phyloP scores from a whole-genome alignment of 2,329 filamentous ascomycete genomes.

The Stachybotrys chartarum region DNA sequence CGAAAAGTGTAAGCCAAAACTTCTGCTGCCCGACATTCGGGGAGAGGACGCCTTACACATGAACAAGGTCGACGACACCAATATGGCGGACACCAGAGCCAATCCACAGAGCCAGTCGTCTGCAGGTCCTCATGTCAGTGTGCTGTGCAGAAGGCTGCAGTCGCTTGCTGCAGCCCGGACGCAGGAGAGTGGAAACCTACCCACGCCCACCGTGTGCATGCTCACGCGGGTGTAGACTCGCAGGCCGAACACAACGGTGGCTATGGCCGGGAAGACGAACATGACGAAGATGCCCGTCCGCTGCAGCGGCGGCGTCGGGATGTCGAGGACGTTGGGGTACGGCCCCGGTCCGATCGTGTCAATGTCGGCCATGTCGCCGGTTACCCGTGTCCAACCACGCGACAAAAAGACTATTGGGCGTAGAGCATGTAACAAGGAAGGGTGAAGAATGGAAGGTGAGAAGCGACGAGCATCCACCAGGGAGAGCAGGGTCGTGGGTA shows the following conservation, averaged over 20 bases:
- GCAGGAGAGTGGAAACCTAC: conserved; percentile 1
- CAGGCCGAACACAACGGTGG: conserved; percentile 16
- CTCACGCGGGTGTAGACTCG: conserved; percentile 19
- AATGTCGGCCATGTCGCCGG: background rate
- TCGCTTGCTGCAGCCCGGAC: background rate
- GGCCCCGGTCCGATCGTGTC: conserved; percentile 9
- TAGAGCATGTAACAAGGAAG: too few species aligned
- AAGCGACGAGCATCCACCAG: too few species aligned
- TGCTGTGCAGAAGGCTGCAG: background rate
- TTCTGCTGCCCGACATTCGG: background rate
- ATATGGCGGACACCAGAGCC: conserved; percentile 10
- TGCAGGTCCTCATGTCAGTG: conserved; percentile 3
- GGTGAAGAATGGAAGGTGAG: too few species aligned
- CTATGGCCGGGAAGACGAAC: conserved; percentile 23
- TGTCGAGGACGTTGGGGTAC: conserved; percentile 16
- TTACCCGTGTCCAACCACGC: background rate
- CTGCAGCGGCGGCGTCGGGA: conserved; percentile 25
- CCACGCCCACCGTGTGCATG: conserved; percentile 16
- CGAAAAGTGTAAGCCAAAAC: rapidly evolving
- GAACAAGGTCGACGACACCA: conserved; percentile 14
- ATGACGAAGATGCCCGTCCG: conserved; percentile 18
- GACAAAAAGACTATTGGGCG: too few species aligned
- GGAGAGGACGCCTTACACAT: conserved; percentile 13
- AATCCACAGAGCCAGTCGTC: conserved; percentile 18
- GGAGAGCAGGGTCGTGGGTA: too few species aligned